Conservation (phyloP, 192 early-diverging fungal genomes). For the Neocallimastix lanati region DNA sequence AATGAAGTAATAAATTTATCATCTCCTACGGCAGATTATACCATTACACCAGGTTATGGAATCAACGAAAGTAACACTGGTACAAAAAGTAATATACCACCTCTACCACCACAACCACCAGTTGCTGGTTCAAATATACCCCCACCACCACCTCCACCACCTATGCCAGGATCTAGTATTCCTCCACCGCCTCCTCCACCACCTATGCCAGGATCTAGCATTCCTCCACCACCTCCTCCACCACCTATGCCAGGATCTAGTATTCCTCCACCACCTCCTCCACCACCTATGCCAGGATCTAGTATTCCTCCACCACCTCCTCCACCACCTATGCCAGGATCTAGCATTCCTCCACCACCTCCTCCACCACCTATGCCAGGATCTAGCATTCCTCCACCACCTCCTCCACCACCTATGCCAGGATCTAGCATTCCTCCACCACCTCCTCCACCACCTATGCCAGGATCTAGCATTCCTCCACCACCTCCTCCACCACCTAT, state of each 20-base stretch:
- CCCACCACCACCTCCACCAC: no score
- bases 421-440: no score
- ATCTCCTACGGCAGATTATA: background rate
- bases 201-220: no score
- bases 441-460: slow-evolving; percentile 5
- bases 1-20: background rate
- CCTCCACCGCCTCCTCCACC: no score
- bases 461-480: slow-evolving; percentile 12
- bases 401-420: slow-evolving; percentile 9
- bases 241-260: background rate
- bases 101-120: no score
- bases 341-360: no score
- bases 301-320: background rate
- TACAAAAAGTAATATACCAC: background rate
- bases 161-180: no score
- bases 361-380: slow-evolving; percentile 12
- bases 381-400: slow-evolving; percentile 9
- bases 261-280: slow-evolving; percentile 8
- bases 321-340: background rate
- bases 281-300: slow-evolving; percentile 10
- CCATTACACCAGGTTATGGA: background rate
- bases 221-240: no score
- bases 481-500: slow-evolving; percentile 14
- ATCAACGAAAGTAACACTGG: background rate
- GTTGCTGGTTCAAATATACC: background rate